Evolutionary conservation across 345 rosid species (phyloP).

Genomic region (Combretum micranthum): DNA sequence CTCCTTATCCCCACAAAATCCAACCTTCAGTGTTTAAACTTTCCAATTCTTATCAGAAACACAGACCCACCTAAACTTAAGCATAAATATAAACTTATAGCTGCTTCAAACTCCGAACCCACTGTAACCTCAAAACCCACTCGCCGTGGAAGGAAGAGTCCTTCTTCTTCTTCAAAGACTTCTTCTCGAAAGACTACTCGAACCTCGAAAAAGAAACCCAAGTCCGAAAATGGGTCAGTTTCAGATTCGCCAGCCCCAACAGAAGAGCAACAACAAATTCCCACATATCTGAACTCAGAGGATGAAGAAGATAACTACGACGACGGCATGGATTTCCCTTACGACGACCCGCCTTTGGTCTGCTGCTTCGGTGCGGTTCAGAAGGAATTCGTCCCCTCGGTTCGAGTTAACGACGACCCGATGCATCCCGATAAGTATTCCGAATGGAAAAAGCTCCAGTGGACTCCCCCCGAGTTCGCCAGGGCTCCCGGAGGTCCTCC

Average conservation of each 20-base stretch:
- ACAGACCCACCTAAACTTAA: no score
- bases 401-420: constrained; percentile 64
- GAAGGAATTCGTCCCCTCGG: constrained; percentile 81
- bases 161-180: constrained; percentile 20
- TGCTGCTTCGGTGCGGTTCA: constrained; percentile 87
- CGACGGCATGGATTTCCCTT: constrained; percentile 68
- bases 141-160: constrained; percentile 57
- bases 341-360: constrained; percentile 68
- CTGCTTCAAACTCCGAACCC: constrained; percentile 32
- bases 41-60: neutral
- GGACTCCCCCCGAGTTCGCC: constrained; percentile 89
- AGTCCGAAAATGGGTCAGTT: constrained; percentile 10
- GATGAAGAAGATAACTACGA: constrained; percentile 43
- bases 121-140: constrained; percentile 45
- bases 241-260: no score
- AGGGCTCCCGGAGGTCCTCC: constrained; percentile 87
- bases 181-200: constrained; percentile 11
- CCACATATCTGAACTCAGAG: constrained; percentile 7
- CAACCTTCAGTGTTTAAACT: neutral
- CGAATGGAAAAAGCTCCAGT: constrained; percentile 89
- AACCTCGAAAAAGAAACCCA: constrained; percentile 11
- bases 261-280: neutral
- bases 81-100: constrained; percentile 12
- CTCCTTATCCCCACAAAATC: neutral
- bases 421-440: constrained; percentile 88